phyloP scores from a whole-genome alignment of 192 early-diverging fungal genomes.

The Podila epicladia region DNA sequence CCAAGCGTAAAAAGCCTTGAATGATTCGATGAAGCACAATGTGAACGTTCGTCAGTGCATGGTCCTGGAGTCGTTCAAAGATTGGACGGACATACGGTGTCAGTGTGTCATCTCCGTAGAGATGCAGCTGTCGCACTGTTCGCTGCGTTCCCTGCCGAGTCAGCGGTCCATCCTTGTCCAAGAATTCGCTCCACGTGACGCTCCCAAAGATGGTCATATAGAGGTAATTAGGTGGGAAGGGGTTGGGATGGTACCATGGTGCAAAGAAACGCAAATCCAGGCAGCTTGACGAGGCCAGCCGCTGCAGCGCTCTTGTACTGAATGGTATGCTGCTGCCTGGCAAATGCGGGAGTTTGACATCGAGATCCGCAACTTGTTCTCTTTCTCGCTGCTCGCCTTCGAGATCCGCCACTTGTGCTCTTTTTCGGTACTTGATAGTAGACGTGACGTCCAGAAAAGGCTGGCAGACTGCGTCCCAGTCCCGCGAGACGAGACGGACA shows the following conservation, averaged over 20 bases:
- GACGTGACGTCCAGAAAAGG: neutral
- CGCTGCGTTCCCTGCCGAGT: neutral
- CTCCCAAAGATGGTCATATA: neutral
- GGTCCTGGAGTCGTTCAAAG: too few relatives aligned
- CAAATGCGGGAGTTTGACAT: too few relatives aligned
- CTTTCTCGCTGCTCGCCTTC: neutral
- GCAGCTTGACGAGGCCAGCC: neutral
- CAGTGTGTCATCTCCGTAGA: too few relatives aligned
- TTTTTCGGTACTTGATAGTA: neutral
- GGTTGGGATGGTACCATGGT: neutral
- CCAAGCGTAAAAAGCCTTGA: too few relatives aligned
- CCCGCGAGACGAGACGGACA: constrained; percentile 9
- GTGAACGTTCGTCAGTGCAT: too few relatives aligned
- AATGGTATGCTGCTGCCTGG: too few relatives aligned
- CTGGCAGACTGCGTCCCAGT: neutral
- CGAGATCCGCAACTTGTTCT: neutral
- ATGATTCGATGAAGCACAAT: too few relatives aligned
- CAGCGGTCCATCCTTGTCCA: neutral
- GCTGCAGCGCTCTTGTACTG: neutral
- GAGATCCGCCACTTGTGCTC: neutral
- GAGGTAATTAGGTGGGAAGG: neutral
- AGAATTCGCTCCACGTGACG: neutral
- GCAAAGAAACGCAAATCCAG: neutral
- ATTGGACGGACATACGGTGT: too few relatives aligned
- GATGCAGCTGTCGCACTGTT: neutral